These are phyloP conservation scores for Neopestalotiopsis rosae DNA, from an alignment of 2,329 filamentous ascomycete genomes.

Conservation along the genomic window DNA sequence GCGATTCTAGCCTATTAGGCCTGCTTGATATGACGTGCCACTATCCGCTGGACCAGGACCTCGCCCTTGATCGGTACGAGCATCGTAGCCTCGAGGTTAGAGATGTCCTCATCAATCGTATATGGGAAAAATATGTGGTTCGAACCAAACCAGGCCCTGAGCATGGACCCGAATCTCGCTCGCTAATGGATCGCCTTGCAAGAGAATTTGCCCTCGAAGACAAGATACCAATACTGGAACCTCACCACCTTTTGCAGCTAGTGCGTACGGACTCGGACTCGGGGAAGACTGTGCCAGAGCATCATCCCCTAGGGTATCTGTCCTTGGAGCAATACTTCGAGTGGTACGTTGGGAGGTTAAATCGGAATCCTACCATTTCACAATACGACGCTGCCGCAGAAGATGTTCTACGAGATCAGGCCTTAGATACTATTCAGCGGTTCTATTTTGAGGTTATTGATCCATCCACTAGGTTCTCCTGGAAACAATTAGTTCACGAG, in stretches of 20 bases:
- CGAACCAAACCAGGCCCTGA: slow-evolving; percentile 24
- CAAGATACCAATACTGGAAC: too few species aligned
- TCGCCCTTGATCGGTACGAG: slow-evolving; percentile 39
- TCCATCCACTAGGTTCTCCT: slow-evolving; percentile 20
- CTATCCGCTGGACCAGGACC: slow-evolving; percentile 40
- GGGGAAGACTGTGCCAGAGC: too few species aligned
- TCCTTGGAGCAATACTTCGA: too few species aligned
- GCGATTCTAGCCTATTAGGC: neutral
- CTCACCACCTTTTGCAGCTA: too few species aligned
- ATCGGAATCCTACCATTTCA: too few species aligned
- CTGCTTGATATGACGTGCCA: slow-evolving; percentile 24
- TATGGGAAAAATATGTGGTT: slow-evolving; percentile 37
- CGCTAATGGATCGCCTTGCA: neutral
- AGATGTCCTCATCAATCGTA: slow-evolving; percentile 38
- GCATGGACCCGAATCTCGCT: slow-evolving; percentile 15
- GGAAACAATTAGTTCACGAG: neutral
- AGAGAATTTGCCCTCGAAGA: too few species aligned
- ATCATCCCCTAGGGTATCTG: too few species aligned
- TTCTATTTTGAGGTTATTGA: slow-evolving; percentile 22
- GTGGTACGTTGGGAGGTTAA: too few species aligned
- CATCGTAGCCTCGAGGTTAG: slow-evolving; percentile 36
- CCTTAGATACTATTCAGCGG: neutral
- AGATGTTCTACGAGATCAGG: neutral
- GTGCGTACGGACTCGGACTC: too few species aligned
- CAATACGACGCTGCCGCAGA: too few species aligned